Percentiles rank a stretch among this genome's conserved stretches.
phyloP scores from a whole-genome alignment of 352 stramenopile species.

The Phytopythium cucurbitacearum region DNA sequence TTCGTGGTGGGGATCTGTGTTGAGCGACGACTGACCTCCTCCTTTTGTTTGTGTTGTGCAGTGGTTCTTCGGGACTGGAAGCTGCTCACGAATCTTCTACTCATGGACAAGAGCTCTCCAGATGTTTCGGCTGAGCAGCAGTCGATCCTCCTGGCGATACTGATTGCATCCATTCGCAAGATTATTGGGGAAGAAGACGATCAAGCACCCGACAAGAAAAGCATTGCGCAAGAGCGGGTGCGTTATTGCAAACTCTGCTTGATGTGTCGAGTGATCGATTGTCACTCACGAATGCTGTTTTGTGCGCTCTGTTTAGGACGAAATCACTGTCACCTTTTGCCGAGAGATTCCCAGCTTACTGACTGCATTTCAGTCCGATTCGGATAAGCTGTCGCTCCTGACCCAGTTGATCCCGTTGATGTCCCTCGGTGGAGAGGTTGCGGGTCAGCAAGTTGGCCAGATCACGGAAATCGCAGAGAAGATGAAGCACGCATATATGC shows the following conservation, averaged over 20 bases:
- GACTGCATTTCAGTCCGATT: slow-evolving; percentile 69
- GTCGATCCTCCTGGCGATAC: slow-evolving; percentile 67
- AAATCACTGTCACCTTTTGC: slow-evolving; percentile 76
- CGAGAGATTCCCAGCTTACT: slow-evolving; percentile 79
- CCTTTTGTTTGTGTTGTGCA: slow-evolving; percentile 21
- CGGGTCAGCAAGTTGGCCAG: slow-evolving; percentile 58
- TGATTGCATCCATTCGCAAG: slow-evolving; percentile 67
- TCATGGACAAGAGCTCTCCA: slow-evolving; percentile 78
- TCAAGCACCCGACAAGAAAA: slow-evolving; percentile 38
- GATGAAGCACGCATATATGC: slow-evolving; percentile 63
- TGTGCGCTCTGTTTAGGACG: slow-evolving; percentile 31
- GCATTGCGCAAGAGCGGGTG: slow-evolving; percentile 46
- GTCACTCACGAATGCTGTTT: not conserved
- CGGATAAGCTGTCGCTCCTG: slow-evolving; percentile 71
- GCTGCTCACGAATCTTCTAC: slow-evolving; percentile 62
- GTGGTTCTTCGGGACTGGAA: slow-evolving; percentile 84
- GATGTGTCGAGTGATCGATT: not conserved
- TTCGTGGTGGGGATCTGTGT: not conserved
- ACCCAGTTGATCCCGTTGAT: slow-evolving; percentile 76
- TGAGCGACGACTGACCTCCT: slow-evolving; percentile 6
- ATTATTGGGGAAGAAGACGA: slow-evolving; percentile 30
- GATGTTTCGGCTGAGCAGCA: slow-evolving; percentile 79
- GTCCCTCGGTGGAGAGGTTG: slow-evolving; percentile 51
- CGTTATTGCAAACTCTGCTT: slow-evolving; percentile 8
- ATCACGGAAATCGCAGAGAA: slow-evolving; percentile 75